Conservation (phyloP, 2,329 filamentous ascomycete genomes). For the Penicillium janthinellum region DNA sequence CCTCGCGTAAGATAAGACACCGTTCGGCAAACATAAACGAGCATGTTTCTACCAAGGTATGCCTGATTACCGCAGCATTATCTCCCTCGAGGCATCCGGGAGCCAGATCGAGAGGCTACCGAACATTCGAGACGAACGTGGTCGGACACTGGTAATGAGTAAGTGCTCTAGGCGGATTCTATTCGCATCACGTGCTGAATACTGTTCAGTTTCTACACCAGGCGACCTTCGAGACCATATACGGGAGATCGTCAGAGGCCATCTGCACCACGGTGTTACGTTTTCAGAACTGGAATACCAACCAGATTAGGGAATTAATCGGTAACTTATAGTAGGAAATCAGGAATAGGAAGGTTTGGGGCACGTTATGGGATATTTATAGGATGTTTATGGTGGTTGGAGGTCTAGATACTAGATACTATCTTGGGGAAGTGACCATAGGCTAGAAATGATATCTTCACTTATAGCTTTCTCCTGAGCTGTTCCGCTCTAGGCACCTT, state of each 20-base stretch:
- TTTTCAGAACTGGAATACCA: not conserved
- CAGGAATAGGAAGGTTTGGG: too few species aligned
- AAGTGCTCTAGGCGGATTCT: not conserved
- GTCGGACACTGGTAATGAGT: not conserved
- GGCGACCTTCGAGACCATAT: not conserved
- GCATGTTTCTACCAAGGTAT: not conserved
- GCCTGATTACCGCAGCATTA: not conserved
- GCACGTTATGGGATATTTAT: too few species aligned
- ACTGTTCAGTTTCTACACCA: not conserved
- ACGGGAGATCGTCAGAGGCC: not conserved
- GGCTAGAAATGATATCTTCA: too few species aligned
- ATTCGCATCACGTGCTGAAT: not conserved
- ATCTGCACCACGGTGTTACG: not conserved
- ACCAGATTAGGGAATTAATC: not conserved
- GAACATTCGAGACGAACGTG: not conserved
- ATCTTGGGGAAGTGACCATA: too few species aligned
- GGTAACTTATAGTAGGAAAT: not conserved
- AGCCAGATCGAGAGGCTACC: not conserved
- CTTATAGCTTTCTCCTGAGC: too few species aligned
- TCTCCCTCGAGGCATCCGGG: not conserved
- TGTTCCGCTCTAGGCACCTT: not conserved
- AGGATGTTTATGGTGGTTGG: too few species aligned
- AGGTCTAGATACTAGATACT: too few species aligned
- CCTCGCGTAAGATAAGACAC: not conserved
- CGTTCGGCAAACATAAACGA: not conserved